Conservation (phyloP, 768 basidiomycete genomes). For the Agrocybe pediades region DNA sequence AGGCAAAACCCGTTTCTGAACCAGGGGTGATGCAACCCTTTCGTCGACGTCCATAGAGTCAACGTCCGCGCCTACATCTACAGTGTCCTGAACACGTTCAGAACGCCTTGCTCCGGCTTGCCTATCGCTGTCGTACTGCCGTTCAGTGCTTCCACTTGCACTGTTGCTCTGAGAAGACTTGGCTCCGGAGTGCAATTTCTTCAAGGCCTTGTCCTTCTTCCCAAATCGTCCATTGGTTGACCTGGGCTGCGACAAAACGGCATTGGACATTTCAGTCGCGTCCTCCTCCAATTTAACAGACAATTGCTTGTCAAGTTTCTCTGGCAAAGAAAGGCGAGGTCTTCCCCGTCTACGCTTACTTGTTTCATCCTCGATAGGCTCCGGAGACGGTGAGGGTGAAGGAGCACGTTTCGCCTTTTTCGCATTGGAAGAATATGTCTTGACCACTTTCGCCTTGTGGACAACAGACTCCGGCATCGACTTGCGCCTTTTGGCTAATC, state of each 20-base stretch:
- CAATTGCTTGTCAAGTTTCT: slow-evolving; percentile 12
- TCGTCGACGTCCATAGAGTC: background rate
- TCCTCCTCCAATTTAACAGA: slow-evolving; percentile 29
- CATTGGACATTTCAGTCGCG: slow-evolving; percentile 39
- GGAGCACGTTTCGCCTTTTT: slow-evolving; percentile 13
- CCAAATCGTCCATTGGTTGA: slow-evolving; percentile 69
- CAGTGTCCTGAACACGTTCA: slow-evolving; percentile 35
- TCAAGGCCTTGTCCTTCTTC: slow-evolving; percentile 46
- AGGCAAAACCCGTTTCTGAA: slow-evolving; percentile 38
- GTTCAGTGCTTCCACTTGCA: background rate
- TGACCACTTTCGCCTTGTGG: slow-evolving; percentile 25
- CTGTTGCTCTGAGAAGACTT: slow-evolving; percentile 1
- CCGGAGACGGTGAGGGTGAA: slow-evolving; percentile 5
- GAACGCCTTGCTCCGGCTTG: slow-evolving; percentile 21
- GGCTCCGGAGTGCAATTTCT: slow-evolving; percentile 1
- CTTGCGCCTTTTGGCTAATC: slow-evolving; percentile 52
- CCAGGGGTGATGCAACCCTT: slow-evolving; percentile 6
- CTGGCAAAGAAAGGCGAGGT: slow-evolving; percentile 37
- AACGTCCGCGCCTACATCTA: slow-evolving; percentile 32
- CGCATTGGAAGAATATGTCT: slow-evolving; percentile 20
- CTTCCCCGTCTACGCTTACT: slow-evolving; percentile 44
- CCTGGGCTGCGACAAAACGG: slow-evolving; percentile 57
- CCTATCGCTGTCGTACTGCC: background rate
- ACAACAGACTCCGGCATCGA: slow-evolving; percentile 30
- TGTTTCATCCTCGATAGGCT: slow-evolving; percentile 17